Evolutionary conservation across 2,329 filamentous ascomycete genomes (phyloP), one percentile per base, ranked within the genome.

Genomic region (Akanthomyces muscarius): DNA sequence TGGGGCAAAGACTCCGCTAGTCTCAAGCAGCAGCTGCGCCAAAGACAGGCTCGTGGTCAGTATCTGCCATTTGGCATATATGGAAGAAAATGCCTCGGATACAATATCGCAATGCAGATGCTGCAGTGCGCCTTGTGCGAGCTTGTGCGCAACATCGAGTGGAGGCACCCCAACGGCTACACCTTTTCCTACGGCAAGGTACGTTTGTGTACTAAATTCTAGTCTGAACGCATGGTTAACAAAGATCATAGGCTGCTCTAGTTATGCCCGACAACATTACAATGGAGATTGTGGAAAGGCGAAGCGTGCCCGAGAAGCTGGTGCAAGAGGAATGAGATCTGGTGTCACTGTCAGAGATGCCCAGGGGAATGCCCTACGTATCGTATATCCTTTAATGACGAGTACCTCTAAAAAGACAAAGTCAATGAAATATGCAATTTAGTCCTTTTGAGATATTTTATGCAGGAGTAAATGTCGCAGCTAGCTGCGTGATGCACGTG

Each of bases 31-130:
- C 56, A 13, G 52, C 33, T 62, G 42, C 60, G 60, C n/a, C 41
- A 42, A 38, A n/a, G 42, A 21, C 60, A 62, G 28, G 60, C 60
- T 2, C 42, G 47, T 1, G 60, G 60, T 8, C 51, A 47, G 16
- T 62, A 55, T n/a, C 50, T 62, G 5, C 60, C 60, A 11, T 62
- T 62, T 42, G 60, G 60, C 6, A 55, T 62, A 0, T 51, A 62
- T 18, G 50, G 44, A 1, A 30, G 60, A 14, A 55, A 51, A 30
- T 62, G 60, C 8, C 51, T 56, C 2, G 60, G 60, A 1, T 50
- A 38, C 28, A 54, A 54, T 11, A 42, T 62, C 38, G 60, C 60
- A 3, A 55, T 62, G 51, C 44, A 48, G 30, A 47, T 48, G 47
- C 51, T 62, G 41, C 50, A 56, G 47, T 47, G 30, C 21, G 28